These are phyloP conservation scores for Ogataea wickerhamii DNA, from an alignment of 805 yeast genomes.

Conservation along the genomic window DNA sequence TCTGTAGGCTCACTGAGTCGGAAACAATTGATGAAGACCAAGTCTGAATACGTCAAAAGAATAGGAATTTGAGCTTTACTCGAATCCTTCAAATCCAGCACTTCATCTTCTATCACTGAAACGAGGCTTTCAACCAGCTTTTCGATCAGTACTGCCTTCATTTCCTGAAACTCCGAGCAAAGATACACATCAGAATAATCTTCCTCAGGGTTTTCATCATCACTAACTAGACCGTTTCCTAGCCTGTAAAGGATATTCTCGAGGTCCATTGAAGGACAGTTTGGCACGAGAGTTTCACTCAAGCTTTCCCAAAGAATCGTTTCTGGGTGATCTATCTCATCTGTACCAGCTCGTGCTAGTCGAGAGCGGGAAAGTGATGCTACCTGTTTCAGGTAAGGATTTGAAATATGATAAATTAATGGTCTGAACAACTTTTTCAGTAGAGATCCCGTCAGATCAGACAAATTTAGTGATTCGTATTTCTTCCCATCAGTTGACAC, in stretches of 20 bases:
- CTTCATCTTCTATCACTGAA: not conserved
- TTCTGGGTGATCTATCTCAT: slow-evolving; percentile 17
- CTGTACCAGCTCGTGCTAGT: slow-evolving; percentile 1
- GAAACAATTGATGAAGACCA: slow-evolving; percentile 18
- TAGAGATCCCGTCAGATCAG: slow-evolving; percentile 14
- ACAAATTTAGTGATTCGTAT: slow-evolving; percentile 12
- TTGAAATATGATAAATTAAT: slow-evolving; percentile 8
- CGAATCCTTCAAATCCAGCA: not conserved
- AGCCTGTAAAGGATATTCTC: slow-evolving; percentile 19
- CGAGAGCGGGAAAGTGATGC: slow-evolving; percentile 11
- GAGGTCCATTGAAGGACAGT: slow-evolving; percentile 23
- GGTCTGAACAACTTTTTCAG: slow-evolving; percentile 13
- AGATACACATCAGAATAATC: slow-evolving; percentile 30
- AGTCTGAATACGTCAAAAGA: slow-evolving; percentile 16
- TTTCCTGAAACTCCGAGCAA: slow-evolving; percentile 14
- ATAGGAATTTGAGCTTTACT: slow-evolving; percentile 2
- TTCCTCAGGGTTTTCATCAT: slow-evolving; percentile 13
- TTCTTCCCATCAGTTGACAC: slow-evolving; percentile 4
- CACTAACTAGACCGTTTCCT: slow-evolving; percentile 14
- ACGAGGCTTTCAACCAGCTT: slow-evolving; percentile 8
- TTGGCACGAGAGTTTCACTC: slow-evolving; percentile 16
- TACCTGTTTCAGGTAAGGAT: slow-evolving; percentile 9
- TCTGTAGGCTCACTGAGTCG: slow-evolving; percentile 8
- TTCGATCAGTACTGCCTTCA: slow-evolving; percentile 14
- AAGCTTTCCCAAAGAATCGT: slow-evolving; percentile 18